Base-by-base conservation (phyloP, 768 basidiomycete genomes). In the Tricholoma saponaceum region DNA sequence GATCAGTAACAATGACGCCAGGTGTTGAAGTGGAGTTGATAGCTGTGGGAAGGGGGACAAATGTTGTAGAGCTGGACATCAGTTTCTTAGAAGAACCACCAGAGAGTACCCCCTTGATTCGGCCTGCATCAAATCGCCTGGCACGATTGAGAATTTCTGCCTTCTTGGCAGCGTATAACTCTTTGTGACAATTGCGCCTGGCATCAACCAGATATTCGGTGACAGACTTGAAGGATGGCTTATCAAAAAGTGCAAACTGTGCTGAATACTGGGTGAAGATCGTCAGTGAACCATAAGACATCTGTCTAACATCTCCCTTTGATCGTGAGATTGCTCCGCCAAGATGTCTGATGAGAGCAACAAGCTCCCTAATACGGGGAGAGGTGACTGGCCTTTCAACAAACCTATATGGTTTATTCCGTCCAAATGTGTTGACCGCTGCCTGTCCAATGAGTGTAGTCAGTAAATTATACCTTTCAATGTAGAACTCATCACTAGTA, bases 31-130 rank as follows among this genome's bases (percentile, higher is more conserved):
- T 49, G 1, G 60, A 44, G 12, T 59, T 59, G 20, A 59, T 43
- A 20, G 58, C 57, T 3, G 52, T 52, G 12, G 59, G 52, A 16
- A 60, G 49, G 18, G 41, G 43, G 12, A 59, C 46, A 13, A 62
- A 52, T 5, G 33, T 9, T 18, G 28, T 20, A 0, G 37, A 18
- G 9, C 30, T 20, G 56, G n/a, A n/a, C n/a, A n/a, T n/a, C n/a
- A n/a, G n/a, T n/a, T n/a, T n/a, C n/a, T n/a, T n/a, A n/a, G n/a
- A 32, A 8, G 56, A 57, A 6, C 56, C 56, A 26, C 56, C 41
- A 30, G 9, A 13, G 10, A 57, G 51, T 9, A 33, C 43, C 6
- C 56, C 39, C 26, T 26, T 9, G 16, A 57, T 51, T 5, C 26
- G 18, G 5, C 30, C 49, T 3, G 9, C 20, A 16, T 52, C 50